Evolutionary conservation across 75 land plant genomes (phyloP), one percentile per base, ranked within the genome.

Genomic region (Gnetum montanum): DNA sequence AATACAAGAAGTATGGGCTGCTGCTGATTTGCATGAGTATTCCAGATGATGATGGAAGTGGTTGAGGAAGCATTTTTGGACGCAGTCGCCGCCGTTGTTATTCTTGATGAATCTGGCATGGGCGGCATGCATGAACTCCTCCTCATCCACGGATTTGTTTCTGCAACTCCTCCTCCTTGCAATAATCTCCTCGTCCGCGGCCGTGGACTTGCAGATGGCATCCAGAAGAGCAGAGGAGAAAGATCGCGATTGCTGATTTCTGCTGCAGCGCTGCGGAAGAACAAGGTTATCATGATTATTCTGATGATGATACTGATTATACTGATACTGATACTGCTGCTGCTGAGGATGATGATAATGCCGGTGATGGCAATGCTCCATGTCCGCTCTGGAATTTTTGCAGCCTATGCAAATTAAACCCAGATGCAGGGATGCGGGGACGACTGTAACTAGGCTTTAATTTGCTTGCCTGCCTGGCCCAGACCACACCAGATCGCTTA

Each of bases 201-300:
- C 71, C 3, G 63, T 68, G 25, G 71, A 68, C 44, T 65, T 52
- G 41, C 64, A 68, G 45, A 68, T 68, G 4, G 71, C 58, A 38
- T 68, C 71, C 15, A 68, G 71, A 23, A 68, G 59, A 25, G 59
- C 47, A 13, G 71, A 68, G 4, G 71, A 68, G 53, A 68, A 68
- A 34, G 71, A 67, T n/a, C n/a, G n/a, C n/a, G n/a, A n/a, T n/a
- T n/a, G n/a, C 19, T 49, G 65, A 30, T 66, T 11, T 25, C 47
- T 57, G n/a, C n/a, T n/a, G n/a, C n/a, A n/a, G 12, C 36, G 13
- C 19, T 30, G 50, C 12, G 3, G 50, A 46, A 22, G 24, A 46
- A 22, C 48, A 48, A 25, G 26, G 4, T 20, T n/a, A n/a, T n/a
- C n/a, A n/a, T n/a, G n/a, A n/a, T n/a, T n/a, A n/a, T n/a, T n/a